Evolutionary conservation across 164 flowering plant species (phyloP).

Genomic region (Stephania japonica): DNA sequence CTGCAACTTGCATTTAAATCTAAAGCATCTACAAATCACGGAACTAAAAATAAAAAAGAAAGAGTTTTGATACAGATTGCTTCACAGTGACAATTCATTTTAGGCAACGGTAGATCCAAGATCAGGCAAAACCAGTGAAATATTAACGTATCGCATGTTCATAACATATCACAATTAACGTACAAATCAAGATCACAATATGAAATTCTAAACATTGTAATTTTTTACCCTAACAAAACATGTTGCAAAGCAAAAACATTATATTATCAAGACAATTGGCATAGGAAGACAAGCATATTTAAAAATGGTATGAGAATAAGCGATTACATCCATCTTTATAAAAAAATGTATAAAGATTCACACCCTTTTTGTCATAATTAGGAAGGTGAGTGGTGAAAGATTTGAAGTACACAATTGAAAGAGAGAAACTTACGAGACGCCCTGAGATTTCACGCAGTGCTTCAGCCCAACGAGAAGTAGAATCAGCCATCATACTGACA

Average conservation of each 20-base stretch:
- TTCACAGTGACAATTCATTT: too few species aligned
- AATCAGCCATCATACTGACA: conserved; percentile 99
- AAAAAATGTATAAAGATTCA: not conserved
- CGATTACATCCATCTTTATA: not conserved
- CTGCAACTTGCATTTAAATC: too few species aligned
- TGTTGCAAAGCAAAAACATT: not conserved
- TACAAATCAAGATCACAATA: too few species aligned
- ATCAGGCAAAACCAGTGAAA: too few species aligned
- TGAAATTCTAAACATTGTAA: too few species aligned
- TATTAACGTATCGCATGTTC: too few species aligned
- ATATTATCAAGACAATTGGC: not conserved
- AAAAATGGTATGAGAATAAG: not conserved
- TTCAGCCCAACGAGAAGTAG: conserved; percentile 99
- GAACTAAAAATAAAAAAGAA: too few species aligned
- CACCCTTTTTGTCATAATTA: not conserved
- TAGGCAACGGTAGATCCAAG: too few species aligned
- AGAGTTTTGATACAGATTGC: too few species aligned
- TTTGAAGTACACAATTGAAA: not conserved
- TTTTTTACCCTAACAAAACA: not conserved
- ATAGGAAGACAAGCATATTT: not conserved
- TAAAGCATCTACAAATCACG: too few species aligned
- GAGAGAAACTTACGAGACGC: conserved; percentile 60
- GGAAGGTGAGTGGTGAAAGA: not conserved
- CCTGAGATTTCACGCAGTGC: conserved; percentile 99
- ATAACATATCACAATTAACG: too few species aligned